Evolutionary conservation across 176 grass and related monocot species (phyloP).

Genomic region (Pharus latifolius): DNA sequence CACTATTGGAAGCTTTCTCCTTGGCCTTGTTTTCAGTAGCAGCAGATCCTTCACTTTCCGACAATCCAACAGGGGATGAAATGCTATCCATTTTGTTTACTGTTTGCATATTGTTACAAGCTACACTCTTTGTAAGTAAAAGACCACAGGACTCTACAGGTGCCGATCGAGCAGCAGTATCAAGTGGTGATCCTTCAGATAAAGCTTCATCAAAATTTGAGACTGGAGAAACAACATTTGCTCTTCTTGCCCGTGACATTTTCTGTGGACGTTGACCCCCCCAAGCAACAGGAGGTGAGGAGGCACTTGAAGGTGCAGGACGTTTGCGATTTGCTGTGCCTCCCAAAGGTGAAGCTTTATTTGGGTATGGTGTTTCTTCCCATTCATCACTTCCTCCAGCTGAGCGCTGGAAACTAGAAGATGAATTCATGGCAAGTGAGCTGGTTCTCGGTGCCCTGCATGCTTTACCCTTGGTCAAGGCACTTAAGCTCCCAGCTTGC

Average conservation of each 20-base stretch:
- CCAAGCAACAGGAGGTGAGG: slow-evolving; percentile 71
- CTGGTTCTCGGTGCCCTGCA: slow-evolving; percentile 56
- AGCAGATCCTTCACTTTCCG: slow-evolving; percentile 59
- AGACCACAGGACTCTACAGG: background rate
- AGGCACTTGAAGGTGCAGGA: slow-evolving; percentile 34
- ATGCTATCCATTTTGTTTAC: slow-evolving; percentile 20
- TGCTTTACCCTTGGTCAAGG: slow-evolving; percentile 69
- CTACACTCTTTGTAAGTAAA: slow-evolving; percentile 15
- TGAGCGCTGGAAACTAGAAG: slow-evolving; percentile 49
- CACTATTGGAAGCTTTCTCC: slow-evolving; percentile 49
- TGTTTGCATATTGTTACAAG: slow-evolving; percentile 8
- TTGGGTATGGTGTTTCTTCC: slow-evolving; percentile 37
- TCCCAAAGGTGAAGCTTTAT: slow-evolving; percentile 51
- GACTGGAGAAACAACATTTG: slow-evolving; percentile 82
- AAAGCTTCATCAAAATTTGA: slow-evolving; percentile 72
- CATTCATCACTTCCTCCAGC: slow-evolving; percentile 49
- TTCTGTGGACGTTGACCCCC: slow-evolving; percentile 67
- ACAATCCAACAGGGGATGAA: slow-evolving; percentile 54
- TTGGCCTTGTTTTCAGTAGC: slow-evolving; percentile 43
- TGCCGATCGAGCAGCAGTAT: slow-evolving; percentile 37
- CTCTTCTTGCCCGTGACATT: slow-evolving; percentile 69
- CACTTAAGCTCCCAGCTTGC: slow-evolving; percentile 40
- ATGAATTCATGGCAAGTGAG: slow-evolving; percentile 44
- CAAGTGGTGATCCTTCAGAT: slow-evolving; percentile 53
- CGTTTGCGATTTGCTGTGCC: slow-evolving; percentile 51